Base-by-base conservation (phyloP, 2,329 filamentous ascomycete genomes). In the Rhexocercosporidium sp. region DNA sequence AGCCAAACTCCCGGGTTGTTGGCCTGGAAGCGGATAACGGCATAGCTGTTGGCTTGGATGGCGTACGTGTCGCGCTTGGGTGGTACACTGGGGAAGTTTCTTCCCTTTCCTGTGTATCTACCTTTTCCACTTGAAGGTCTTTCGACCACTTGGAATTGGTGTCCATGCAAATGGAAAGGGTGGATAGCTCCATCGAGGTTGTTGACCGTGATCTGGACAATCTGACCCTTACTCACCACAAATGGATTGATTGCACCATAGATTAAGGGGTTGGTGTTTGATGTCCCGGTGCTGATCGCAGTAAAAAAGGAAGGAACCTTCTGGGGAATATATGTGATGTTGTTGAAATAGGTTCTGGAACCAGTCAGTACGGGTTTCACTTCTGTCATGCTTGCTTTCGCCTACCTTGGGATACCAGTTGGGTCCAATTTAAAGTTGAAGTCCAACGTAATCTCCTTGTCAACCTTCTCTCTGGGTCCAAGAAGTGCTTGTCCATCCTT, bases 291-390 rank as follows among this genome's bases (percentile, higher is more conserved):
- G 1, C 88, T 88, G 3, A 96, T 82, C 0, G 85, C 92, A 0
- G 91, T 93, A 82, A 94, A 96, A 0, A 97, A 83, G 0, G 90
- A 89, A 0, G 93, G 94, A 0, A 96, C 93, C 76, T 92, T 92
- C 59, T 92, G 92, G 0, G 80, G 65, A 3, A 86, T 85, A 77
- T 94, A 97, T 34, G 91, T 93, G 70, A 93, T 87, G 78, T 92
- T 89, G 82, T 95, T 94, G 81, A 92, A 87, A 79, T 90, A 79
- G 57, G 81, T 83, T 60, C 69, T 70, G 59, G 8, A 46, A 14
- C 8, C 18, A 16, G 27, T 67, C 31, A 66, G 63, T 31, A 22
- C 11, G 18, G 2, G 14, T 12, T 39, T 20, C 25, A 18, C 1
- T 12, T 7, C 12, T n/a, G 34, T 54, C n/a, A 27, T 31, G 8